Conservation (phyloP, 2,329 filamentous ascomycete species). For the Aspergillus amoenus region DNA sequence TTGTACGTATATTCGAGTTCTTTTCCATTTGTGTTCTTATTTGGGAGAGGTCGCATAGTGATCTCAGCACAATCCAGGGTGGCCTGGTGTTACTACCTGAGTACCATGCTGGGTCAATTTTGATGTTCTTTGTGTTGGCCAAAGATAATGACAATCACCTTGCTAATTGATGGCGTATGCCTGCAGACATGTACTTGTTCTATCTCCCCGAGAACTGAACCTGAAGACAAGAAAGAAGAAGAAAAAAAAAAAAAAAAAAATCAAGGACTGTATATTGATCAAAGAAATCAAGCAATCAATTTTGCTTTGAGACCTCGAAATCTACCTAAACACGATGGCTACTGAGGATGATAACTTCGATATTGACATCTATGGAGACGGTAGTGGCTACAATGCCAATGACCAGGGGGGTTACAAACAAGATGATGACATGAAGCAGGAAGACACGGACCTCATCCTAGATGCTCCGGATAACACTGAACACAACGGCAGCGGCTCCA, state of each 20-base stretch:
- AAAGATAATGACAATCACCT: slow-evolving; percentile 22
- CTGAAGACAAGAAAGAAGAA: slow-evolving; percentile 21
- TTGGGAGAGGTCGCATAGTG: slow-evolving; percentile 11
- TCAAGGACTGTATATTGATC: slow-evolving; percentile 40
- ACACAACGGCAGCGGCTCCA: slow-evolving; percentile 21
- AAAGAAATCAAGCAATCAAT: slow-evolving; percentile 37
- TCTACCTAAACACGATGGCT: slow-evolving; percentile 42
- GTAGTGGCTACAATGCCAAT: slow-evolving; percentile 46
- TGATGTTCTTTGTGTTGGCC: slow-evolving; percentile 4
- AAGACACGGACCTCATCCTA: slow-evolving; percentile 41
- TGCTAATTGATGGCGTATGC: slow-evolving; percentile 41
- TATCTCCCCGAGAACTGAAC: slow-evolving; percentile 32
- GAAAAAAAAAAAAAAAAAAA: slow-evolving; percentile 12
- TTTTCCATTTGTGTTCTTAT: slow-evolving; percentile 19
- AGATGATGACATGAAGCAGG: slow-evolving; percentile 33
- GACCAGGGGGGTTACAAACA: slow-evolving; percentile 45
- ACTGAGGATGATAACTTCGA: slow-evolving; percentile 69
- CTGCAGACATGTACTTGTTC: slow-evolving; percentile 46
- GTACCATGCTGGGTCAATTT: slow-evolving; percentile 2
- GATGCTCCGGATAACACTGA: slow-evolving; percentile 36
- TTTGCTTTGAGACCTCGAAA: slow-evolving; percentile 29
- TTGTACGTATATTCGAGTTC: slow-evolving; percentile 42
- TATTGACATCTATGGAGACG: slow-evolving; percentile 69
- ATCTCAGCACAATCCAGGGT: slow-evolving; percentile 10
- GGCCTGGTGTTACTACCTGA: slow-evolving; percentile 11